Percentiles rank a stretch among this genome's conserved stretches.
These are phyloP conservation scores for Paecilomyces dactylethromorphus DNA, from an alignment of 2,329 filamentous ascomycete species.

Conservation along the genomic window DNA sequence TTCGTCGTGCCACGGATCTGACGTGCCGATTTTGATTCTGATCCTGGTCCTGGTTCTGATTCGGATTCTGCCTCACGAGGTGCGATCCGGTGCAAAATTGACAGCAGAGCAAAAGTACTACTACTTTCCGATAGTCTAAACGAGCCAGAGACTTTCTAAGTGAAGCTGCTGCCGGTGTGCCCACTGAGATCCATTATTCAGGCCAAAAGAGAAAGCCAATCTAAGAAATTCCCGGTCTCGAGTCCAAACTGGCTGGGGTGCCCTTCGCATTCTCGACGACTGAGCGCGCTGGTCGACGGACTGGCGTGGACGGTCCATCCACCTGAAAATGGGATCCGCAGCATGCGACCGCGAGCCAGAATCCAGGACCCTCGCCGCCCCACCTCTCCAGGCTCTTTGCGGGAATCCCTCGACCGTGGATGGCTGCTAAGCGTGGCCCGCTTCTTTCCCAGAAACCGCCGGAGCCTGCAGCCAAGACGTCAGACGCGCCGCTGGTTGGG, in stretches of 20 bases:
- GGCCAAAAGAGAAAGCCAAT: not conserved
- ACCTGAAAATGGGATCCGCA: not conserved
- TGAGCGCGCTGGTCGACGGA: too few relatives aligned
- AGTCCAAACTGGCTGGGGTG: not conserved
- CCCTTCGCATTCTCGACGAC: not conserved
- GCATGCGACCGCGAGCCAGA: not conserved
- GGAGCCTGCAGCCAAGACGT: not conserved
- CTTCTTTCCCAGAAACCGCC: not conserved
- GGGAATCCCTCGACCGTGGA: too few relatives aligned
- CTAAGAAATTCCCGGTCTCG: not conserved
- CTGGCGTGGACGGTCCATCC: not conserved
- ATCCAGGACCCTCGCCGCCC: too few relatives aligned
- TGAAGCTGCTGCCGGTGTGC: not conserved
- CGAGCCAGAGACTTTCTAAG: too few relatives aligned
- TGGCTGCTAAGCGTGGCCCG: not conserved
- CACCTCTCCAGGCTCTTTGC: too few relatives aligned
- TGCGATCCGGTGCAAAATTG: too few relatives aligned
- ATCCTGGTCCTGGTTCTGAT: too few relatives aligned
- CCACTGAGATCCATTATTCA: not conserved
- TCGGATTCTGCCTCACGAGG: too few relatives aligned
- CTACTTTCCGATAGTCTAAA: too few relatives aligned
- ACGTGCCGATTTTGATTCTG: too few relatives aligned
- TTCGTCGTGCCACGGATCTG: not conserved
- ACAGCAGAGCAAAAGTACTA: too few relatives aligned
- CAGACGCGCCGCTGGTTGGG: not conserved